Evolutionary conservation across 768 basidiomycete species (phyloP).

Genomic region (Astraeus odoratus): DNA sequence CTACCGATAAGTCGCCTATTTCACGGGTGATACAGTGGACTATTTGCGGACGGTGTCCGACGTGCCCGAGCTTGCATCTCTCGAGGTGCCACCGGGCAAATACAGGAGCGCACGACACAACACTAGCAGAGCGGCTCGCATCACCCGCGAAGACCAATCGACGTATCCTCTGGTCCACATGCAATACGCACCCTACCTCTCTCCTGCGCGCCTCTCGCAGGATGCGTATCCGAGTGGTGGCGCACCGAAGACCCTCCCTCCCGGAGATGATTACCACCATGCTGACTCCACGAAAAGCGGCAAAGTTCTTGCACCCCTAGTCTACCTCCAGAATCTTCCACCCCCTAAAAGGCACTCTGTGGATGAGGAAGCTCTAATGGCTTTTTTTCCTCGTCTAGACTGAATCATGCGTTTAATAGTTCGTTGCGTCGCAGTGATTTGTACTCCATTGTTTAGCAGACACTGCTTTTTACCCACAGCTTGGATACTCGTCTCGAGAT

Average conservation of each 20-base stretch:
- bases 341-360: slow-evolving; percentile 61
- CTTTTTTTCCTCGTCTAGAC: slow-evolving; percentile 34
- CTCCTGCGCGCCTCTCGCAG: slow-evolving; percentile 16
- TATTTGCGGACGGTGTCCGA: slow-evolving; percentile 55
- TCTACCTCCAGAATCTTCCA: slow-evolving; percentile 53
- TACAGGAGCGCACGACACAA: slow-evolving; percentile 62
- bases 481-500: background rate
- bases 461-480: background rate
- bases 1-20: slow-evolving; percentile 80
- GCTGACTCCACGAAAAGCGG: slow-evolving; percentile 13
- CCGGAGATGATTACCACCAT: background rate
- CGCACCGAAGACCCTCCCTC: background rate
- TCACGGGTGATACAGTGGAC: slow-evolving; percentile 55
- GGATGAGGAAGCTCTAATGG: slow-evolving; percentile 66
- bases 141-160: slow-evolving; percentile 20
- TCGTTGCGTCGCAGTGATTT: slow-evolving; percentile 9
- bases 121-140: slow-evolving; percentile 39
- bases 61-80: slow-evolving; percentile 41
- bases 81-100: slow-evolving; percentile 51
- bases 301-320: slow-evolving; percentile 50
- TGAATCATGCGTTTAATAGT: slow-evolving; percentile 18
- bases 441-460: slow-evolving; percentile 1
- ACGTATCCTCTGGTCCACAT: slow-evolving; percentile 11
- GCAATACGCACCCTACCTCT: slow-evolving; percentile 28
- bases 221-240: slow-evolving; percentile 2